These are phyloP conservation scores for Viridothelium virens DNA, from an alignment of 495 filamentous ascomycete genomes.

Conservation along the genomic window DNA sequence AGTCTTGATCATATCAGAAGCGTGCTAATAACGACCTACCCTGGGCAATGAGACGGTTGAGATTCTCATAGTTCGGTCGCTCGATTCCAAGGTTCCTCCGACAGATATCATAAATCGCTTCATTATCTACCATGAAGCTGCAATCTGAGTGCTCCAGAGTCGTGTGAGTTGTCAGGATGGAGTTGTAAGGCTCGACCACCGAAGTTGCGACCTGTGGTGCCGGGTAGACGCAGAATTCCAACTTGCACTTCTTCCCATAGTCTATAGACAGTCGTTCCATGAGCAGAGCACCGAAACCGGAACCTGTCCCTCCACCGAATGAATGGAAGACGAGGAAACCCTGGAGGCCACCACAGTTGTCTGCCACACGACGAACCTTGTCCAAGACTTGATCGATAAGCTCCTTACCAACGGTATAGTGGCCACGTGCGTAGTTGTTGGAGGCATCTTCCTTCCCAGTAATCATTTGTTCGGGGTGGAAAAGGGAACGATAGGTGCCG, in stretches of 20 bases:
- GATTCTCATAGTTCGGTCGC: conserved; percentile 94
- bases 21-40: conserved; percentile 41
- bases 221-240: conserved; percentile 98
- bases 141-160: conserved; percentile 99
- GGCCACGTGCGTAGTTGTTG: conserved; percentile 98
- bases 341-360: conserved; percentile 95
- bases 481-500: conserved; percentile 87
- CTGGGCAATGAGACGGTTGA: conserved; percentile 97
- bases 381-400: conserved; percentile 95
- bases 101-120: conserved; percentile 99
- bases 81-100: conserved; percentile 93
- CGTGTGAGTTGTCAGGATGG: conserved; percentile 96
- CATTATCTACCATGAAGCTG: conserved; percentile 99
- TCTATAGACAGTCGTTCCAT: conserved; percentile 97
- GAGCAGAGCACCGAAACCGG: conserved; percentile 93
- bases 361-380: conserved; percentile 89
- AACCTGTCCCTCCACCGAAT: conserved; percentile 97
- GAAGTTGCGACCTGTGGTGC: conserved; percentile 93
- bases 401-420: conserved; percentile 99
- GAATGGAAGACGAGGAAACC: conserved; percentile 99
- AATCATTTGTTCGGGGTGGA: conserved; percentile 99
- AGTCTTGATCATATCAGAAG: not conserved
- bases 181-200: conserved; percentile 99
- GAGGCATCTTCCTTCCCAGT: conserved; percentile 99
- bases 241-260: conserved; percentile 99